Evolutionary conservation across 2,329 filamentous ascomycete species (phyloP), one percentile per base, ranked within the genome.

Genomic region (Hypoxylon sp.): DNA sequence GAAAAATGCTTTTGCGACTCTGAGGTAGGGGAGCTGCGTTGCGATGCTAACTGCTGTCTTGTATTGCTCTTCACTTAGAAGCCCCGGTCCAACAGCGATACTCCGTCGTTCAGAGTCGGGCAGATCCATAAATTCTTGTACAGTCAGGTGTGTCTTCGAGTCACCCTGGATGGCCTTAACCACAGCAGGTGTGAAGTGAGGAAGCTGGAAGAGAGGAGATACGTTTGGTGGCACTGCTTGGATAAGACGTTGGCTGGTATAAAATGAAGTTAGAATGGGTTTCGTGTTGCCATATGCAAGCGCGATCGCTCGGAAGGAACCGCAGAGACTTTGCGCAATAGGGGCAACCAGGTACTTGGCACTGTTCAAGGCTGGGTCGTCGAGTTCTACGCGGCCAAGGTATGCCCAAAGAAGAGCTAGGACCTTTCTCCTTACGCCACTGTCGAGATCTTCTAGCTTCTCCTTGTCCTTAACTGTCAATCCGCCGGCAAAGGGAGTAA

Each of bases 351-450:
- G 91, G 78, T 92, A 94, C 83, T 98, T 99, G 80, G 94, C 90
- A 78, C 90, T 90, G 76, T 97, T 91, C 59, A 98, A 85, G 33
- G 87, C 85, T 58, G 87, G 80, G 76, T 97, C 94, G 47, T 92
- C 91, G 24, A 99, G 87, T 75, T 97, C 93, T 61, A 97, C 85
- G 51, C 96, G 92, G 67, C 93, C 93, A 52, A 98, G 88, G 79
- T 99, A 98, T 46, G 96, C 94, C 96, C 97, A 99, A 14, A 99
- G 85, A 63, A 99, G 86, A 55, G 92, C 93, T 48, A 98, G 85
- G 6, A 94, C 91, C 85, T 98, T 98, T 76, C 96, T 88, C 72
- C 93, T 91, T 24, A 89, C 87, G 42, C 91, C 90, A 72, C 92
- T 91, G 54, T 98, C 96, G 65, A 97, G 81, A 72, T 94, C 89